These are phyloP conservation scores for Petunia hybrid DNA, from an alignment of 305 asterid species.

Conservation along the genomic window DNA sequence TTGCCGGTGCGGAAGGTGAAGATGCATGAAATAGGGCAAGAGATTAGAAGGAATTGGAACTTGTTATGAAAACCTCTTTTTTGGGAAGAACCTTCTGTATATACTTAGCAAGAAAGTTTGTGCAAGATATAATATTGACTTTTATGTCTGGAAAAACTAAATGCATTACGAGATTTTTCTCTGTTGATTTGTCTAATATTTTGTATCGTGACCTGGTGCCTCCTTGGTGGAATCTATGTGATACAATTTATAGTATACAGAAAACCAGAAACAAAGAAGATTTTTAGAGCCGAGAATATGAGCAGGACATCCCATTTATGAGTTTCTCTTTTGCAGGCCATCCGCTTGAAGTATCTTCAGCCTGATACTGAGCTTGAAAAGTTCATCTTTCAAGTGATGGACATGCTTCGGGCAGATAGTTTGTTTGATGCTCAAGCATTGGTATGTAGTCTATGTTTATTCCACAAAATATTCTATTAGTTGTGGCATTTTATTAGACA, in stretches of 20 bases:
- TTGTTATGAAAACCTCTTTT: no score
- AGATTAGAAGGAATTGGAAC: no score
- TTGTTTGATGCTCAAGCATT: constrained; percentile 90
- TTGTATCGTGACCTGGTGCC: neutral
- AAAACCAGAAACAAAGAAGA: neutral
- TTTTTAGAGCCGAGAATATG: neutral
- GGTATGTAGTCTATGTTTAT: constrained; percentile 54
- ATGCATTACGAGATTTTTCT: neutral
- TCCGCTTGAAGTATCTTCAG: constrained; percentile 80
- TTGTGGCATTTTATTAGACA: constrained; percentile 17
- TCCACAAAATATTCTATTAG: neutral
- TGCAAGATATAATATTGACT: neutral
- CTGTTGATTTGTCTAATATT: constrained; percentile 8
- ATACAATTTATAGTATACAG: constrained; percentile 8
- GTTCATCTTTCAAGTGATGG: constrained; percentile 74
- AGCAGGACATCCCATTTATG: constrained; percentile 19
- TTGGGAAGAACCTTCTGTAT: no score
- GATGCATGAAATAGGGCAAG: no score
- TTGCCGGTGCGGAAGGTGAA: no score
- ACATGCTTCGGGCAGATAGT: constrained; percentile 83
- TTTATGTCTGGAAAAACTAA: constrained; percentile 14
- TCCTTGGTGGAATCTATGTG: constrained; percentile 11
- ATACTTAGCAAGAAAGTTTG: no score
- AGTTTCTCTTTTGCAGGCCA: constrained; percentile 65
- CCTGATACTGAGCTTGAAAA: constrained; percentile 94